Base-by-base conservation (phyloP, 768 basidiomycete species). In the Thelephora ganbajun region DNA sequence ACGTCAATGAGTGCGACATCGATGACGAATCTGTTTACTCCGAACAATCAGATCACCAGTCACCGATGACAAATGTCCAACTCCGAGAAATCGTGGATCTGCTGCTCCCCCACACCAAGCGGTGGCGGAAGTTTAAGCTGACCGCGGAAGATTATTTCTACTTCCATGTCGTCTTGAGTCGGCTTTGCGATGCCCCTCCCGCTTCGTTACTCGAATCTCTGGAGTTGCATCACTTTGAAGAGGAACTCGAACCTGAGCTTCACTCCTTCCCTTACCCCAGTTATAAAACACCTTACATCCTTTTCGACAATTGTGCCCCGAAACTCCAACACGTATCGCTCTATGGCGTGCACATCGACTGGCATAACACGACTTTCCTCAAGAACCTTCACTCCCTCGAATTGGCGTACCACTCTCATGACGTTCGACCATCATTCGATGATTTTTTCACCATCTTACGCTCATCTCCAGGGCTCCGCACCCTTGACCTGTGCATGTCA, bases 271-370 rank as follows among this genome's bases (percentile, higher is more conserved):
- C 42, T 46, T 26, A 47, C 49, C 16, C 61, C 65, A 34, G 60
- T 61, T 75, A 79, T 62, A 50, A 52, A 3, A 69, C 70, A 3
- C 58, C 62, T 14, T 62, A 69, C 11, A 67, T 74, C 14, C 78
- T 85, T 54, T 67, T 74, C 47, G 68, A 73, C 2, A 69, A 71
- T 20, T 69, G 69, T 14, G 61, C 63, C 6, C 84, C 84, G 1
- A 68, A 64, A 6, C 63, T 87, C 12, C 62, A 58, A 16, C 55
- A 62, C 3, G 60, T 76, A 33, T 63, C 65, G 9, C 65, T 87
- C 22, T 83, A 79, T 77, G 83, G 81, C 35, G 77, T 84, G 4
- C 83, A 83, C 51, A 59, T 86, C 33, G 70, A 78, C 48, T 87
- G 84, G 84, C 65, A 69, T 26, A 63, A 66, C 33, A 64, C 69